Evolutionary conservation across 495 filamentous ascomycete genomes (phyloP), one percentile per base, ranked within the genome.

Genomic region (Neurospora sublineolata): DNA sequence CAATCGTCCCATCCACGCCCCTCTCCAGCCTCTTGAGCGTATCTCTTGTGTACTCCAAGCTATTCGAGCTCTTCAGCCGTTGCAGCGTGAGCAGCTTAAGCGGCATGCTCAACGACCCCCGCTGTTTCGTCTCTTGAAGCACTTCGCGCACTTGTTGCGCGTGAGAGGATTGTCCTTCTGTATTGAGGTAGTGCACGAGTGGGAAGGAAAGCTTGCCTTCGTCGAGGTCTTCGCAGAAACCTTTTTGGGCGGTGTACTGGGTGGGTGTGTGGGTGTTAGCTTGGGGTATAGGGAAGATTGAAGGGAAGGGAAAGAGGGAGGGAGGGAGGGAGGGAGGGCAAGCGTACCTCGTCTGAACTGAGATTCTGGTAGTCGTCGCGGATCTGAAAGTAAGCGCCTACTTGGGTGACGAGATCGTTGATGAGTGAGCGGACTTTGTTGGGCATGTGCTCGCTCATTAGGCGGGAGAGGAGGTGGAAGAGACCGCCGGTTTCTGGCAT

Each of bases 331-430:
- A 39, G 0, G 12, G 40, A n/a, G n/a, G 39, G 39, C 38, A 42
- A 69, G 52, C 73, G 14, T 41, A 73, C 73, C 18, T 75, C 72
- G 1, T 37, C 46, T 4, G 74, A 71, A 27, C 71, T 73, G 7
- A 97, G 86, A 75, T 97, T 97, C 77, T 91, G 86, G 79, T 94
- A 94, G 80, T 97, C 93, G 80, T 97, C 93, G 71, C 91, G 89
- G 78, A 95, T 93, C 77, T 94, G 92, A 81, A 93, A 96, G 75
- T 93, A 89, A 30, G 93, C 86, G 36, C 93, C 93, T 76, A 96
- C 87, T 69, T 92, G 81, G 76, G 91, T 92, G 72, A 92, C 90
- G 20, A 97, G 84, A 20, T 88, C 85, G 20, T 90, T 86, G 30
- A 39, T 14, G 68, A 40, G 38, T 30, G 23, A 12, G 67, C 68